These are phyloP conservation scores for Escallonia herrerae DNA, from an alignment of 129 eudicot species.

Conservation along the genomic window DNA sequence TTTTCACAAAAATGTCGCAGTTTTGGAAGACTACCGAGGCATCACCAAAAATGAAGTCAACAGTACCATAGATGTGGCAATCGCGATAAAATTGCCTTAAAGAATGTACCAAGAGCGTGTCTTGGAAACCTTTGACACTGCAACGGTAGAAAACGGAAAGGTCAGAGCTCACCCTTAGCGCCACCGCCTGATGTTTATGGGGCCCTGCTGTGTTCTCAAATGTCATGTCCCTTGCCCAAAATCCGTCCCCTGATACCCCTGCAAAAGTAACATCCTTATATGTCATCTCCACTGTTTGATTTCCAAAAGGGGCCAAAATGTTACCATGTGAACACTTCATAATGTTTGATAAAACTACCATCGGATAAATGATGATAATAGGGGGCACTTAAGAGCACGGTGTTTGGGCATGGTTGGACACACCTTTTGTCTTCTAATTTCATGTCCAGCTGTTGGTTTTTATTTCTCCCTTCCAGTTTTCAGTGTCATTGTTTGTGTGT, in stretches of 20 bases:
- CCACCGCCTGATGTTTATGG: slow-evolving; percentile 45
- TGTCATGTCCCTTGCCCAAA: slow-evolving; percentile 41
- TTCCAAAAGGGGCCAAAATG: no score
- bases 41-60: slow-evolving; percentile 42
- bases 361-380: no score
- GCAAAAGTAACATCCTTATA: background rate
- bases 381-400: no score
- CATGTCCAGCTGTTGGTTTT: no score
- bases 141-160: slow-evolving; percentile 34
- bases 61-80: slow-evolving; percentile 38
- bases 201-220: slow-evolving; percentile 49
- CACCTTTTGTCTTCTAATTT: no score
- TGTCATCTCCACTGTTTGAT: background rate
- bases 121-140: slow-evolving; percentile 46
- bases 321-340: no score
- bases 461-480: no score
- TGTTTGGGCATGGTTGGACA: no score
- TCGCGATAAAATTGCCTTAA: slow-evolving; percentile 38
- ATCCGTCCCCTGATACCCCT: slow-evolving; percentile 34
- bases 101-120: slow-evolving; percentile 35
- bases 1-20: slow-evolving; percentile 26
- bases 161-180: slow-evolving; percentile 29
- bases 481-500: no score
- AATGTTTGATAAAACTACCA: no score
- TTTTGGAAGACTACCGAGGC: slow-evolving; percentile 29